Evolutionary conservation across 768 basidiomycete genomes (phyloP).

Genomic region (Lactifluus echinatus): DNA sequence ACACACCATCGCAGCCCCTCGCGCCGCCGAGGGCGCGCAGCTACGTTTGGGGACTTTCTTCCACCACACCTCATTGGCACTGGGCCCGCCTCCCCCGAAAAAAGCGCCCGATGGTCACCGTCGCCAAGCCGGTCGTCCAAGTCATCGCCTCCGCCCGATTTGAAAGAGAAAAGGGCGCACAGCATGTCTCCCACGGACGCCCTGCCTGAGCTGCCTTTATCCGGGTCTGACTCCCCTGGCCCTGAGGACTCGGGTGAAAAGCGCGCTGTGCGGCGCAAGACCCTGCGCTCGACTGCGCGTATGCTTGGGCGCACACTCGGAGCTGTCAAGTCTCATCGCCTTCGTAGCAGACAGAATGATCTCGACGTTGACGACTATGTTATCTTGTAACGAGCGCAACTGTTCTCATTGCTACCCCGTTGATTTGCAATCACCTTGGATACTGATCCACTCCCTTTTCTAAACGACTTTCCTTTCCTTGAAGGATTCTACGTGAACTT

Average conservation of each 20-base stretch:
- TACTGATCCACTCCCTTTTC: not conserved
- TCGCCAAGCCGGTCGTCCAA: no score
- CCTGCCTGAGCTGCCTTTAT: not conserved
- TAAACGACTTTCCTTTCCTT: no score
- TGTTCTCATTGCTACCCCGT: not conserved
- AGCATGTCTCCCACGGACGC: not conserved
- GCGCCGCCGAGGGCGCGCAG: not conserved
- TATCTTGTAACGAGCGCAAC: not conserved
- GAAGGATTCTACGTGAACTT: no score
- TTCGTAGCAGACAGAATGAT: not conserved
- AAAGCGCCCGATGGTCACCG: not conserved
- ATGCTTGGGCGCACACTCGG: slow-evolving; percentile 1
- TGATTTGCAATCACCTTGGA: not conserved
- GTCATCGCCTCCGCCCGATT: not conserved
- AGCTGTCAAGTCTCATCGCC: not conserved
- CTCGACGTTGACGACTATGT: not conserved
- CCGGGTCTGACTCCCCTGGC: not conserved
- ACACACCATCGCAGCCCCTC: no score
- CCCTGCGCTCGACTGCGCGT: not conserved
- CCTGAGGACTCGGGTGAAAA: not conserved
- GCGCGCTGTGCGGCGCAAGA: not conserved
- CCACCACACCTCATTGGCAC: slow-evolving; percentile 8
- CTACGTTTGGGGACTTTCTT: slow-evolving; percentile 13
- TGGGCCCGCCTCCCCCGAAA: not conserved
- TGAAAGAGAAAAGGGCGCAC: not conserved